Evolutionary conservation across 805 yeast genomes (phyloP).

Genomic region (Cyberlindnera mrakii): DNA sequence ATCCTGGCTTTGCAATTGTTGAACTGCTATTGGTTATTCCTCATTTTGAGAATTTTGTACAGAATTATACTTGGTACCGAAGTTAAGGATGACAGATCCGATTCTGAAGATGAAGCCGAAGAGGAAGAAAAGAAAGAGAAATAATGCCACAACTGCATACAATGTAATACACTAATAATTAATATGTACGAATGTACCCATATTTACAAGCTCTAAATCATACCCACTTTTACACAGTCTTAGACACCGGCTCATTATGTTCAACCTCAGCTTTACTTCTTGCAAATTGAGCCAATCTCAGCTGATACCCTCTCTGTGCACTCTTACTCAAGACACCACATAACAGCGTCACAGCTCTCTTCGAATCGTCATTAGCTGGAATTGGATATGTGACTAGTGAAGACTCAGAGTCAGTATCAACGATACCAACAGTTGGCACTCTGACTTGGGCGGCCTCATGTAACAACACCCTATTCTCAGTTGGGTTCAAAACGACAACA

Average conservation of each 20-base stretch:
- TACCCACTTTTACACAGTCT: no score
- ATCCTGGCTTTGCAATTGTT: slow-evolving; percentile 79
- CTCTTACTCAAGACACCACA: slow-evolving; percentile 81
- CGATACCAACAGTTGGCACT: slow-evolving; percentile 88
- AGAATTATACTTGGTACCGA: slow-evolving; percentile 73
- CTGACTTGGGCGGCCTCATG: slow-evolving; percentile 76
- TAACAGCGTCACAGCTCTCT: slow-evolving; percentile 73
- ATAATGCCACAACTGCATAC: neutral
- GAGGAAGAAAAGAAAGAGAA: neutral
- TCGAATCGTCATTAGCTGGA: slow-evolving; percentile 92
- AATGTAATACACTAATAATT: no score
- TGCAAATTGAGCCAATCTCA: slow-evolving; percentile 14
- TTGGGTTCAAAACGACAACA: slow-evolving; percentile 80
- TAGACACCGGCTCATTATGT: no score
- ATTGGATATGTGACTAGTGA: slow-evolving; percentile 86
- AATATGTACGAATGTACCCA: no score
- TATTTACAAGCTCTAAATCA: slow-evolving; percentile 7
- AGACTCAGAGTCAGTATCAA: slow-evolving; percentile 93
- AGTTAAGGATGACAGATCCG: slow-evolving; percentile 41
- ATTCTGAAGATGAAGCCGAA: slow-evolving; percentile 5
- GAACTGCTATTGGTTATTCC: slow-evolving; percentile 80
- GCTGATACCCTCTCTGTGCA: slow-evolving; percentile 67
- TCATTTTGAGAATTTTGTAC: slow-evolving; percentile 71
- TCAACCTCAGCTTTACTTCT: neutral
- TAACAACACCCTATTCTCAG: slow-evolving; percentile 74